Percentiles rank a stretch among this genome's conserved stretches.
Conservation (phyloP, 1,284 basidiomycete species). For the Laetiporus sulphureus region DNA sequence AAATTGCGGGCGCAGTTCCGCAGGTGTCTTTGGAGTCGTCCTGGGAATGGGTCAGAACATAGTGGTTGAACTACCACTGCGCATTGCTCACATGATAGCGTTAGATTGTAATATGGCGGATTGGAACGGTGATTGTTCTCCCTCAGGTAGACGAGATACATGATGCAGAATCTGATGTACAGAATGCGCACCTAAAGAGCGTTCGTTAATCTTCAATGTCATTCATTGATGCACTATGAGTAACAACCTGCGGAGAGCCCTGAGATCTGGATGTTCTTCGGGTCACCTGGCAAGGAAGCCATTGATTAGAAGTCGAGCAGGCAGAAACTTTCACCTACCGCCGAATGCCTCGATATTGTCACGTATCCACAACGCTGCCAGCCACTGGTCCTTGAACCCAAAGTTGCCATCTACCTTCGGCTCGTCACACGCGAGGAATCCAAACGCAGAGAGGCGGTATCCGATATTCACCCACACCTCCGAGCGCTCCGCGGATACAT, state of each 20-base stretch:
- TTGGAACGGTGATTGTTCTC: conserved; percentile 53
- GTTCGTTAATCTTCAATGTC: too few relatives aligned
- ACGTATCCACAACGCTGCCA: conserved; percentile 52
- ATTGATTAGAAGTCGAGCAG: too few relatives aligned
- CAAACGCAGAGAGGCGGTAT: conserved; percentile 67
- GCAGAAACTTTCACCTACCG: conserved; percentile 35
- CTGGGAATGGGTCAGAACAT: conserved; percentile 17
- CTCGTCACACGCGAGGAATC: conserved; percentile 60
- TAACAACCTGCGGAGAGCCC: conserved; percentile 63
- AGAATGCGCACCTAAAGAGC: conserved; percentile 69
- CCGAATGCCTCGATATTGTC: conserved; percentile 56
- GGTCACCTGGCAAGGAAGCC: too few relatives aligned
- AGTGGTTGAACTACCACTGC: conserved; percentile 7
- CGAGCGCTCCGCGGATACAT: conserved; percentile 51
- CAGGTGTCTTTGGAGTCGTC: conserved; percentile 47
- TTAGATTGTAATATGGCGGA: conserved; percentile 68
- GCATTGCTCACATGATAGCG: conserved; percentile 50
- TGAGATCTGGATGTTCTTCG: conserved; percentile 50
- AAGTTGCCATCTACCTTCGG: conserved; percentile 62
- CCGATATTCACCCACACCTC: conserved; percentile 72
- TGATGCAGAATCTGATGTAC: conserved; percentile 71
- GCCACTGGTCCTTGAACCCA: conserved; percentile 77
- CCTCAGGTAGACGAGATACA: conserved; percentile 55
- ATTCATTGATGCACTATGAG: not conserved
- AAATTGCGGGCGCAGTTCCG: conserved; percentile 56